Evolutionary conservation across 192 early-diverging fungal species (phyloP).

Genomic region (Dispira parvispora): DNA sequence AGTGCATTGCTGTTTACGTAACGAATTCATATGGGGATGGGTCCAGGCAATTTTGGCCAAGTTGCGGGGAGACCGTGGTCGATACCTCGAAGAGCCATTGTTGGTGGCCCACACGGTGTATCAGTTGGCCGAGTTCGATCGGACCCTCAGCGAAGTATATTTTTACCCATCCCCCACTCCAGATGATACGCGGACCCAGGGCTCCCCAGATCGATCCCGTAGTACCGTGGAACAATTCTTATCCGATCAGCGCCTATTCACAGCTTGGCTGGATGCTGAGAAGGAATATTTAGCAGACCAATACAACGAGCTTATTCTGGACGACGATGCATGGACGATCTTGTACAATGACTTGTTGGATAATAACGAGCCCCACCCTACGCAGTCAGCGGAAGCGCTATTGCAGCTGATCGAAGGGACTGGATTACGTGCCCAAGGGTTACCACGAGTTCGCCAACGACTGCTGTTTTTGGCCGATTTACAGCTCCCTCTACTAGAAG

Average conservation of each 20-base stretch:
- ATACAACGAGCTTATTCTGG: constrained; percentile 43
- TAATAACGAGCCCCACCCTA: constrained; percentile 34
- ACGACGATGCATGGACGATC: constrained; percentile 41
- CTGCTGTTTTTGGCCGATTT: constrained; percentile 39
- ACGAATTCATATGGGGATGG: constrained; percentile 45
- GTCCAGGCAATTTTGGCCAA: constrained; percentile 36
- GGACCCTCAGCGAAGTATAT: constrained; percentile 42
- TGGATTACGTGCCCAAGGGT: constrained; percentile 36
- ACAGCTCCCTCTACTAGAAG: constrained; percentile 40
- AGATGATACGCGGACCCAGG: not conserved
- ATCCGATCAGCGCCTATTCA: constrained; percentile 34
- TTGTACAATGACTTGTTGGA: constrained; percentile 31
- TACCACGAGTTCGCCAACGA: constrained; percentile 38
- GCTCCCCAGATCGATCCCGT: constrained; percentile 16
- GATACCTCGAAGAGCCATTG: constrained; percentile 33
- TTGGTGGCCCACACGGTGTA: constrained; percentile 46
- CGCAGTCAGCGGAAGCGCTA: constrained; percentile 39
- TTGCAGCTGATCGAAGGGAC: constrained; percentile 43
- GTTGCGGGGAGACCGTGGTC: constrained; percentile 30
- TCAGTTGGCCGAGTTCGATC: constrained; percentile 49
- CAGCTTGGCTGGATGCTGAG: constrained; percentile 52
- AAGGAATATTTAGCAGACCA: constrained; percentile 37
- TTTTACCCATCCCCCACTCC: constrained; percentile 24
- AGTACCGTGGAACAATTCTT: constrained; percentile 33
- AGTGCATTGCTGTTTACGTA: constrained; percentile 34